These are phyloP conservation scores for Heliocybe sulcata DNA, from an alignment of 1,284 basidiomycete genomes.

Conservation along the genomic window DNA sequence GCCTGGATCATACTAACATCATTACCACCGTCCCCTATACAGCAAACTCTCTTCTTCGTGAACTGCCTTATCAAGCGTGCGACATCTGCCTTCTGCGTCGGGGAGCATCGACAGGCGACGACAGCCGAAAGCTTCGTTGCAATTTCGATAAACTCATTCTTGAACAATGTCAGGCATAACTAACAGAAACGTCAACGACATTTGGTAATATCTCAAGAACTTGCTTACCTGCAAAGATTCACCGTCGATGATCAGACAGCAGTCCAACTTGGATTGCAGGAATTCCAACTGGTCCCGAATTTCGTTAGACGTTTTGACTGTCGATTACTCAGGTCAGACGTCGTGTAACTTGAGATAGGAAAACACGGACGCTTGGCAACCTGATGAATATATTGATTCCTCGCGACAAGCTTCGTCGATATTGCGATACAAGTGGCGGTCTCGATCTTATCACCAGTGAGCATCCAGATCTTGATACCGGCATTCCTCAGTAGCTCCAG, in stretches of 20 bases:
- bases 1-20: constrained; percentile 97
- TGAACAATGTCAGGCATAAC: constrained; percentile 87
- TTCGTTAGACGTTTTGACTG: constrained; percentile 81
- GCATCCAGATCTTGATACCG: constrained; percentile 99
- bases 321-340: constrained; percentile 8
- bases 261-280: constrained; percentile 90
- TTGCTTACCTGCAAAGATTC: constrained; percentile 79
- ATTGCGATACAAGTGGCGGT: constrained; percentile 98
- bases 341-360: constrained; percentile 3
- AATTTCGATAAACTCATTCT: constrained; percentile 92
- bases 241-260: constrained; percentile 98
- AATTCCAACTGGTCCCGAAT: constrained; percentile 92
- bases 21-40: constrained; percentile 94
- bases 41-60: constrained; percentile 94
- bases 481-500: constrained; percentile 92
- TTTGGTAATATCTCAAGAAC: not conserved
- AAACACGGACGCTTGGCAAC: constrained; percentile 77
- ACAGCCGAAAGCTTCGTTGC: constrained; percentile 95
- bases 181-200: constrained; percentile 22
- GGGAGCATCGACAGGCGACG: constrained; percentile 96
- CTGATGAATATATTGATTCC: constrained; percentile 98
- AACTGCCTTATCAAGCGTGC: constrained; percentile 85
- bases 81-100: constrained; percentile 98
- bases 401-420: constrained; percentile 91
- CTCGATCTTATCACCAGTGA: constrained; percentile 99